Conservation (phyloP, 805 yeast species). For the Ogataea salicorniae region DNA sequence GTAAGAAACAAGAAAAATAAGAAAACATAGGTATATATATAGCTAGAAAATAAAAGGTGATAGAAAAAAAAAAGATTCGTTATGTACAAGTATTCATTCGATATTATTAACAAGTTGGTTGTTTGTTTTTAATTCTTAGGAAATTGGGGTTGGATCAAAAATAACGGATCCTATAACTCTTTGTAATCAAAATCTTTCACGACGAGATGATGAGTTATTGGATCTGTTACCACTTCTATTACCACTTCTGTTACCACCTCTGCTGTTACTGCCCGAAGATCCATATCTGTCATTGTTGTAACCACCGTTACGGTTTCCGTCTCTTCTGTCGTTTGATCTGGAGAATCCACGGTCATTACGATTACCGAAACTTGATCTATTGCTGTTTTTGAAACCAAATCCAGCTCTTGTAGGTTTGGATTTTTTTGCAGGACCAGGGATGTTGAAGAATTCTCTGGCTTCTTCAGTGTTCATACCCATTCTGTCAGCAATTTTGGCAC, state of each 20-base stretch:
- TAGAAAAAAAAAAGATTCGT: neutral
- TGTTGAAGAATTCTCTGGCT: constrained; percentile 26
- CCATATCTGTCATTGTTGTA: constrained; percentile 2
- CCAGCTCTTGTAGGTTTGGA: constrained; percentile 9
- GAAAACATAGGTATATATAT: neutral
- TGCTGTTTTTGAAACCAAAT: constrained; percentile 11
- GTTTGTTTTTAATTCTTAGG: neutral
- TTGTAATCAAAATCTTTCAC: neutral
- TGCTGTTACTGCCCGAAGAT: constrained; percentile 1
- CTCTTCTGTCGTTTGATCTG: constrained; percentile 2
- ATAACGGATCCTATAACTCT: neutral
- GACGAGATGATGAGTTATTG: neutral
- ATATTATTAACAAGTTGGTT: neutral
- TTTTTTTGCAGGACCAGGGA: constrained; percentile 26
- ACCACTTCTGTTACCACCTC: constrained; percentile 1
- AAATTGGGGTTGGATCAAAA: neutral
- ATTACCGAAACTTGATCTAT: neutral
- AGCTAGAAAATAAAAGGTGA: neutral
- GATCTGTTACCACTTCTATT: neutral
- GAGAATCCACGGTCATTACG: constrained; percentile 1
- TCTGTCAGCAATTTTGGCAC: constrained; percentile 20
- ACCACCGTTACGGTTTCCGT: constrained; percentile 7
- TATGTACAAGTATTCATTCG: neutral
- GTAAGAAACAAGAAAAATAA: neutral
- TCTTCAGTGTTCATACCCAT: constrained; percentile 23